Evolutionary conservation across 129 eudicot genomes (phyloP), one percentile per base, ranked within the genome.

Genomic region (Tagetes patula): DNA sequence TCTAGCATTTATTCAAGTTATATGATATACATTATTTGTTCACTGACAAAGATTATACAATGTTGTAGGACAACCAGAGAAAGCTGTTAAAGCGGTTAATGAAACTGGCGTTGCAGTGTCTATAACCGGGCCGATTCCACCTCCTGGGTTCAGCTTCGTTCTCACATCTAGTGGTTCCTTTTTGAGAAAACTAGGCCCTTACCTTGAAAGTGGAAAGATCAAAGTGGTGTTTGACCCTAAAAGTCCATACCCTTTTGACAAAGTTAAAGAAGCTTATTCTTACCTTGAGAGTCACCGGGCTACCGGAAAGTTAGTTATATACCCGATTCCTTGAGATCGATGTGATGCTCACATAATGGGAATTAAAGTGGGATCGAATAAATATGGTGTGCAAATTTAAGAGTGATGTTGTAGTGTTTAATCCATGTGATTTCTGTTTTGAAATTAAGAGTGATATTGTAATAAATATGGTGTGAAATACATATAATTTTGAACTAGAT

Each of bases 71-170:
- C 95, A 87, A 76, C 79, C 95, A 0, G 96, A 89, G 30, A 90
- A 79, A 76, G 86, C 96, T 4, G 85, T 76, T 53, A 93, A 93
- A 67, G 95, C 75, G 6, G 89, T 89, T 40, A 93, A 93, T 45
- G 98, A 89, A 87, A 86, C 85, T 3, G 96, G 98, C 5, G 83
- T 80, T 59, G 96, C 84, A 38, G 96, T 87, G 69, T 85, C 72
- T 47, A 75, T 93, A 56, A 83, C 95, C 0, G 95, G 95, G 41
- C 86, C 96, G 1, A 90, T 85, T 32, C 67, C 84, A 52, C 83
- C 92, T 0, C 96, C 98, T 9, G 96, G 96, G 65, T 89, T 93
- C 77, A 74, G 83, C 43, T 93, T 93, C 34, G 80, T 89, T 36
- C 88, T 93, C 60, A 87, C 92, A 2, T 84, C 98, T 6, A 77